Evolutionary conservation across 2,329 filamentous ascomycete species (phyloP).

Genomic region (Venturia carpophila): DNA sequence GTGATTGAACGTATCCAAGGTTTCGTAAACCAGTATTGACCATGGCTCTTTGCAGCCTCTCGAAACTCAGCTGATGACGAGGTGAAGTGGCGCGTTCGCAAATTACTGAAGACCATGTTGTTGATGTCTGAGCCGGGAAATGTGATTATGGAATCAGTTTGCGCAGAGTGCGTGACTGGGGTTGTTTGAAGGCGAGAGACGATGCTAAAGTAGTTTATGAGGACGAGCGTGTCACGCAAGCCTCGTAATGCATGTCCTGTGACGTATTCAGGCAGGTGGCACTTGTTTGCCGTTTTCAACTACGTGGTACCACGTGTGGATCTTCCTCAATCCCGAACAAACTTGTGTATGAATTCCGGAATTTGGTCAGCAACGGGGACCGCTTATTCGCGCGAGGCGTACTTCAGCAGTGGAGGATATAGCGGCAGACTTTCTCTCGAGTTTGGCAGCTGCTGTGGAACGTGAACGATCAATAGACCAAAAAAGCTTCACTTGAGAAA

Average conservation of each 20-base stretch:
- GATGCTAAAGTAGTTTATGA: background rate
- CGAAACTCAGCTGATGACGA: background rate
- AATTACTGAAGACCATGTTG: background rate
- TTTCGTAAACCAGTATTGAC: background rate
- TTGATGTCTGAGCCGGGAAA: background rate
- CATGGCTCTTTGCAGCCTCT: background rate
- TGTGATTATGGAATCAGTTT: background rate
- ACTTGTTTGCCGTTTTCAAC: slow-evolving; percentile 8
- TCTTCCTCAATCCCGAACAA: background rate
- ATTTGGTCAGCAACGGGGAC: background rate
- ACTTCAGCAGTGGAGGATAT: background rate
- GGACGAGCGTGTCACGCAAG: background rate
- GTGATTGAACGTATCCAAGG: background rate
- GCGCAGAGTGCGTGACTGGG: background rate
- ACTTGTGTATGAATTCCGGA: background rate
- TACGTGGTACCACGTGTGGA: background rate
- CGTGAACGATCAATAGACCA: background rate
- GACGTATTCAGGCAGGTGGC: background rate
- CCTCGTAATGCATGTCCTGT: background rate
- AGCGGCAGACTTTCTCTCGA: background rate
- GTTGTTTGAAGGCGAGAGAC: background rate
- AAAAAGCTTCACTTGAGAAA: background rate
- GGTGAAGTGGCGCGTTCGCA: background rate
- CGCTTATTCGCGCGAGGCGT: background rate
- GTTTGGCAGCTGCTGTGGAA: background rate